Conservation (phyloP, 768 basidiomycete genomes). For the Boletus rex-veris region DNA sequence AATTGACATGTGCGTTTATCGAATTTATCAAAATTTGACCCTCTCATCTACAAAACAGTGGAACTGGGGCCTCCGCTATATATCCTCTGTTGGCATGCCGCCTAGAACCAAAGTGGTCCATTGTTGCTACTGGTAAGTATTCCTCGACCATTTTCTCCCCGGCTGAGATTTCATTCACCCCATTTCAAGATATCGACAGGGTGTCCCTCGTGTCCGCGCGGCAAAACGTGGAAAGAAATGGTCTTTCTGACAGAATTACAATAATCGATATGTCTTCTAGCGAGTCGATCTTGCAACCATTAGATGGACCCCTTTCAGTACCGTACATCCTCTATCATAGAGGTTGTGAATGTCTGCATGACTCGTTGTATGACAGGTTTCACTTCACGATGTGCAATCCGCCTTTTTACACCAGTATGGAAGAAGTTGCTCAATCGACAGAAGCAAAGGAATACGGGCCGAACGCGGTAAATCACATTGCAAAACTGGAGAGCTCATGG, state of each 20-base stretch:
- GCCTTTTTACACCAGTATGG: conserved; percentile 80
- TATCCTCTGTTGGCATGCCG: conserved; percentile 77
- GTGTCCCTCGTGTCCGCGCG: conserved; percentile 54
- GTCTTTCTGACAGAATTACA: conserved; percentile 47
- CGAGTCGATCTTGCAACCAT: conserved; percentile 42
- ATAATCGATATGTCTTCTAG: conserved; percentile 38
- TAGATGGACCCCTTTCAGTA: conserved; percentile 10
- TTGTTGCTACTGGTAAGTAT: conserved; percentile 64
- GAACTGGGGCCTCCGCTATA: conserved; percentile 88
- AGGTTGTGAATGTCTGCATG: not conserved
- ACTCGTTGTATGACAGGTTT: conserved; percentile 36
- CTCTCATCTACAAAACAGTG: conserved; percentile 41
- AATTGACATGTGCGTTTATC: conserved; percentile 64
- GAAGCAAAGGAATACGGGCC: conserved; percentile 64
- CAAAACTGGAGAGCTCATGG: not conserved
- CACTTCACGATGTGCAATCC: conserved; percentile 96
- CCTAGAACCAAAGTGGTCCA: conserved; percentile 49
- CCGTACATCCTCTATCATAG: conserved; percentile 1
- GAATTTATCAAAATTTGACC: not conserved
- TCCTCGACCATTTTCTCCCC: not conserved
- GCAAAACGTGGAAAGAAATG: conserved; percentile 56
- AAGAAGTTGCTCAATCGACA: conserved; percentile 61
- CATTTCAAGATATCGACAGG: conserved; percentile 62
- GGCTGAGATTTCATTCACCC: not conserved
- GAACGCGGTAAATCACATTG: conserved; percentile 53